These are phyloP conservation scores for Lathyrus aphaca DNA, from an alignment of 306 rosid species.

Conservation along the genomic window DNA sequence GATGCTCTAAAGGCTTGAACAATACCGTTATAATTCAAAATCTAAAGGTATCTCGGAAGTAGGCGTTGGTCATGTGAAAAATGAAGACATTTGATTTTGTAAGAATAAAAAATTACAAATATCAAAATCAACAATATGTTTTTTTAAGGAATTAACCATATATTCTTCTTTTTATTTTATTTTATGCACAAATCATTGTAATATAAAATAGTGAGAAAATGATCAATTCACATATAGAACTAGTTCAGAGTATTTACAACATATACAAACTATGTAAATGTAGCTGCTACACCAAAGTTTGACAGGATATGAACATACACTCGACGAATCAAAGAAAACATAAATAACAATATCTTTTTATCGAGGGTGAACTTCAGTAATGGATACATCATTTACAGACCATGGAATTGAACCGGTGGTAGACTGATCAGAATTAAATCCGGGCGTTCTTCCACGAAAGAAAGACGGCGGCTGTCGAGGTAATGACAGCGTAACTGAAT, in stretches of 20 bases:
- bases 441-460: conserved; percentile 41
- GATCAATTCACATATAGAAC: too few species aligned
- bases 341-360: neutral
- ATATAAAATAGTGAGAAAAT: too few species aligned
- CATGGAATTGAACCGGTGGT: conserved; percentile 35
- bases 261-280: neutral
- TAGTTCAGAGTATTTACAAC: conserved; percentile 15
- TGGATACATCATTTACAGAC: conserved; percentile 37
- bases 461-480: conserved; percentile 48
- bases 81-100: too few species aligned
- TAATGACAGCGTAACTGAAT: conserved; percentile 43
- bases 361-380: conserved; percentile 45
- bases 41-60: too few species aligned
- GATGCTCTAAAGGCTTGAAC: too few species aligned
- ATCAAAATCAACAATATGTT: too few species aligned
- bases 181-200: too few species aligned
- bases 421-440: conserved; percentile 36
- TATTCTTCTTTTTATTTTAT: too few species aligned
- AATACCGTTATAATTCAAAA: too few species aligned
- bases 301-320: conserved; percentile 9
- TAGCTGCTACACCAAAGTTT: neutral
- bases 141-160: too few species aligned
- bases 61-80: too few species aligned
- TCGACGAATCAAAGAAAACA: neutral
- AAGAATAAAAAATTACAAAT: too few species aligned